Percentiles rank a stretch among this genome's conserved stretches.
Evolutionary conservation across 371 early-diverging fungal genomes (phyloP).

Genomic region (Zychaea mexicana): DNA sequence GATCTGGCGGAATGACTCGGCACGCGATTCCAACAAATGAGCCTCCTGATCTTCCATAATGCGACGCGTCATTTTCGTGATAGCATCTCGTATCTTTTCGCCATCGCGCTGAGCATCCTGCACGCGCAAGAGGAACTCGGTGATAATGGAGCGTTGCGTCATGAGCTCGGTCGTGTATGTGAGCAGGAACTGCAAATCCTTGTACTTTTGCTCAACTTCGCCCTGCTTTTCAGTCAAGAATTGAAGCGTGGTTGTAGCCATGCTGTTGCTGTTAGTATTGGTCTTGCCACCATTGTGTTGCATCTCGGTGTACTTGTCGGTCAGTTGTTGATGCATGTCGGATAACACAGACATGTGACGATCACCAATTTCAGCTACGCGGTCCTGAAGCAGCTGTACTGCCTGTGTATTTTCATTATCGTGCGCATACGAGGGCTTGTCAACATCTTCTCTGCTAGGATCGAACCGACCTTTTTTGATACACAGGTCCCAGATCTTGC

Average conservation of each 20-base stretch:
- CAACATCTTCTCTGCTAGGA: conserved; percentile 34
- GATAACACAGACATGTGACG: conserved; percentile 8
- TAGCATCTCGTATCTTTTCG: conserved; percentile 40
- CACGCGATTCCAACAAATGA: conserved; percentile 22
- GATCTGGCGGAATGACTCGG: conserved; percentile 24
- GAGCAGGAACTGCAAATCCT: conserved; percentile 25
- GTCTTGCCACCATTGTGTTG: neutral
- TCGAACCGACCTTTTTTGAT: conserved; percentile 44
- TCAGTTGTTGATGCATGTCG: neutral
- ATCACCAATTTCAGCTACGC: conserved; percentile 27
- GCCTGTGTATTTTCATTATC: conserved; percentile 40
- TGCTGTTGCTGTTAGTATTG: neutral
- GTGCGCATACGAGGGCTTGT: conserved; percentile 35
- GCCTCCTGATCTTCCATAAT: conserved; percentile 32
- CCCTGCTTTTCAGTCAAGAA: conserved; percentile 25
- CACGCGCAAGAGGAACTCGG: conserved; percentile 41
- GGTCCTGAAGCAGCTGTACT: conserved; percentile 35
- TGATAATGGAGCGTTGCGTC: conserved; percentile 37
- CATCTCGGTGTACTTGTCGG: neutral
- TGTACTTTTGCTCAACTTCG: conserved; percentile 30
- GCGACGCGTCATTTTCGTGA: conserved; percentile 36
- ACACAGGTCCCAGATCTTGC: conserved; percentile 47
- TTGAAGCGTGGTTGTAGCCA: conserved; percentile 16
- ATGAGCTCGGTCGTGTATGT: conserved; percentile 37
- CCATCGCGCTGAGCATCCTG: conserved; percentile 46